Evolutionary conservation across 2,329 filamentous ascomycete genomes (phyloP), one percentile per base, ranked within the genome.

Genomic region (Gnomoniopsis sp.): DNA sequence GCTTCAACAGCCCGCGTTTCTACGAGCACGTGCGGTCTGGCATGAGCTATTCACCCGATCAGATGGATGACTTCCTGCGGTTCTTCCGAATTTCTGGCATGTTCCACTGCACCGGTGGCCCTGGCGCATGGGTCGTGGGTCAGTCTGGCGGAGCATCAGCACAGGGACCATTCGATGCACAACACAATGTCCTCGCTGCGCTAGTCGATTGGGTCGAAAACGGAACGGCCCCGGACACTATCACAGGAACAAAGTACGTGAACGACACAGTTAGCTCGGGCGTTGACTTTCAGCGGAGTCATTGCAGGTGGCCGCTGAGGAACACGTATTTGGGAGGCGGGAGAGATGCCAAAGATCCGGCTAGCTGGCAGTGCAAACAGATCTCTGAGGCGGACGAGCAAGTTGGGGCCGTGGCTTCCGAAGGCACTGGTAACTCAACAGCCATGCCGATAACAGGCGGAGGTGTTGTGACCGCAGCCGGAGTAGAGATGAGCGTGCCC

Each of bases 81-180:
- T 78, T 74, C 67, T 84, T 85, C 71, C 74, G 74, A 34, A 74
- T 84, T 61, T 76, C 75, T 4, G 81, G 81, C 7, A 79, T 82
- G 71, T 71, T 68, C 2, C 82, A 84, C 66, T 84, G 81, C 65
- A 62, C 54, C 11, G 75, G 76, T 6, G 80, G 80, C 3, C 66
- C 67, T 15, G 78, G 77, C 1, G 76, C 77, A 1, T 68, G 56
- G 11, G 59, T 61, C 11, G 64, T 72, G 10, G 69, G 71, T 2
- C 68, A 73, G 23, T 55, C 57, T 6, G 60, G 57, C 3, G 61
- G 54, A 2, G 49, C 58, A 7, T 53, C 63, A 6, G 48, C 65
- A 2, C 57, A 59, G 33, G 57, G 57, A 4, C 64, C 68, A 2
- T 70, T 6, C 48, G 70, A 76, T 6, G 71, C 75, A 0, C 68